Conservation (phyloP, 2,329 filamentous ascomycete species). For the Sarocladium strictum region DNA sequence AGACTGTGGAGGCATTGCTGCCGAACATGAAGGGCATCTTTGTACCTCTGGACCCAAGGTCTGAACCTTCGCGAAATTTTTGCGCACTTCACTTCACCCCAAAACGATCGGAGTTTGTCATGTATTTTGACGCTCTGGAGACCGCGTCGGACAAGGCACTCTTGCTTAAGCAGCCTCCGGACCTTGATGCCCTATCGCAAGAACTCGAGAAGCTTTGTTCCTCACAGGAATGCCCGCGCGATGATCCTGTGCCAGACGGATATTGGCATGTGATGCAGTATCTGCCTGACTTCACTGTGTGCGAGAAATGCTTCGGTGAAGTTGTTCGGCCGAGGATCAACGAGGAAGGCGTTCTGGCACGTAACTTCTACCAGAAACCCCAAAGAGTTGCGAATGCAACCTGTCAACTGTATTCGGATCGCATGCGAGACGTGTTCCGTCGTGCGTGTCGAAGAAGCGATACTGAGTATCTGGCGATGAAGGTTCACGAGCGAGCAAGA, state of each 20-base stretch:
- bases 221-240: conserved; percentile 53
- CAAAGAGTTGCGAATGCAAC: conserved; percentile 48
- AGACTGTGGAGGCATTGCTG: conserved; percentile 65
- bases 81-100: conserved; percentile 63
- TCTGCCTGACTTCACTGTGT: conserved; percentile 75
- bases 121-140: conserved; percentile 58
- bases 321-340: conserved; percentile 65
- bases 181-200: conserved; percentile 57
- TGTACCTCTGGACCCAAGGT: conserved; percentile 41
- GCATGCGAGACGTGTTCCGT: conserved; percentile 71
- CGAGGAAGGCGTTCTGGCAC: conserved; percentile 48
- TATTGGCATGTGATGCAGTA: conserved; percentile 74
- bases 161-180: conserved; percentile 37
- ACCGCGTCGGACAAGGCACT: conserved; percentile 46
- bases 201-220: conserved; percentile 52
- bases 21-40: conserved; percentile 56
- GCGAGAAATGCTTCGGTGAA: conserved; percentile 79
- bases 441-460: conserved; percentile 63
- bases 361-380: conserved; percentile 58
- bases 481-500: conserved; percentile 52
- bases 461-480: conserved; percentile 52
- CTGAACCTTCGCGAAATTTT: conserved; percentile 40
- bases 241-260: conserved; percentile 54
- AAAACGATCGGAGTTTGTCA: conserved; percentile 47
- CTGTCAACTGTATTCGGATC: conserved; percentile 75